Evolutionary conservation across 2,329 filamentous ascomycete genomes (phyloP).

Genomic region (Ascochyta koolunga): DNA sequence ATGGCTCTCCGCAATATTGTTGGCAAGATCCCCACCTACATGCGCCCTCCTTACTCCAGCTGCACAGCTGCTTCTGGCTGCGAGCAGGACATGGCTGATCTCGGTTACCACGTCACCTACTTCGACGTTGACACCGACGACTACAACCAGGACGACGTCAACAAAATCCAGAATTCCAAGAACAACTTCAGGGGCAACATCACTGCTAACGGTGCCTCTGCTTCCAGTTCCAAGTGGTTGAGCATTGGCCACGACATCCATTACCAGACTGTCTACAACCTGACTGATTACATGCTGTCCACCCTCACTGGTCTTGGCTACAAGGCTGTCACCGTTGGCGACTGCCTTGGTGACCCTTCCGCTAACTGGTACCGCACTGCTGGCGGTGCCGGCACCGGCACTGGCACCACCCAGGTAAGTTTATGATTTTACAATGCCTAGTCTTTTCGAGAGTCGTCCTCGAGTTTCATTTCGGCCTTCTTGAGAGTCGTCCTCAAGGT

Average conservation of each 20-base stretch:
- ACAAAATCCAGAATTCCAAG: conserved; percentile 59
- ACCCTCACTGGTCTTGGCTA: conserved; percentile 49
- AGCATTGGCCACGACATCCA: conserved; percentile 61
- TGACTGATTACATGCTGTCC: conserved; percentile 54
- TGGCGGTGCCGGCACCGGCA: conserved; percentile 30
- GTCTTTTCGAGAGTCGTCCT: conserved; percentile 11
- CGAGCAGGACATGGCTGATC: conserved; percentile 47
- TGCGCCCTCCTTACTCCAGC: conserved; percentile 57
- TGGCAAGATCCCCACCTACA: conserved; percentile 63
- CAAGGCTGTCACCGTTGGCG: conserved; percentile 55
- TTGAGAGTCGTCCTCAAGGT: conserved; percentile 12
- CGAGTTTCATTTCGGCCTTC: conserved; percentile 7
- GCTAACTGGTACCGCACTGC: conserved; percentile 57
- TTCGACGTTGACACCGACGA: conserved; percentile 67
- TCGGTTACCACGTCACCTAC: conserved; percentile 67
- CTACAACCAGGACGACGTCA: conserved; percentile 61
- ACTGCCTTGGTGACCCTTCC: conserved; percentile 54
- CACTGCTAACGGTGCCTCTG: conserved; percentile 32
- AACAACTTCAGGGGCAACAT: conserved; percentile 59
- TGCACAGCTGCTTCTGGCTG: conserved; percentile 52
- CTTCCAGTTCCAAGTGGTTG: conserved; percentile 51
- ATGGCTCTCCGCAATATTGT: conserved; percentile 62
- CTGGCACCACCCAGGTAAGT: conserved; percentile 18
- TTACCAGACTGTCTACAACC: conserved; percentile 51
- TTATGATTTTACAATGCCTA: conserved; percentile 6